These are phyloP conservation scores for Fusarium musae DNA, from an alignment of 2,329 filamentous ascomycete genomes.

Conservation along the genomic window DNA sequence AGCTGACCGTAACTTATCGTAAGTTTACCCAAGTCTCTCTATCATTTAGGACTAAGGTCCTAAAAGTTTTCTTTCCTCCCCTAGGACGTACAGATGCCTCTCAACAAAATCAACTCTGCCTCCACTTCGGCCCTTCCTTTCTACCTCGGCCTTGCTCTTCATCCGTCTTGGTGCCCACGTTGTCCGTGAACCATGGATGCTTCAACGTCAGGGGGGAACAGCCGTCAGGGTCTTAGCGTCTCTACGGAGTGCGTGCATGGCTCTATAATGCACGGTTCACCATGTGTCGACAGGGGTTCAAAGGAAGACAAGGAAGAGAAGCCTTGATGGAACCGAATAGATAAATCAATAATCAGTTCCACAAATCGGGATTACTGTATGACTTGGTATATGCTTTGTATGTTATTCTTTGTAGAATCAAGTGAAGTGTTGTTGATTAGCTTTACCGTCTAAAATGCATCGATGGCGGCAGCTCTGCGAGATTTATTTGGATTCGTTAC, in stretches of 20 bases:
- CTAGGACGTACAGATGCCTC: background rate
- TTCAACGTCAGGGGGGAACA: slow-evolving; percentile 34
- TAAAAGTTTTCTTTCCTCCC: too few relatives aligned
- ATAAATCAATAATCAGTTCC: slow-evolving; percentile 1
- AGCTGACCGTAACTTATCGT: too few relatives aligned
- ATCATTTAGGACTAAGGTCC: too few relatives aligned
- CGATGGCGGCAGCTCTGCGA: background rate
- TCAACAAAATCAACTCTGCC: background rate
- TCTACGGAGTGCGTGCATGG: slow-evolving; percentile 8
- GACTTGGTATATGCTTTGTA: background rate
- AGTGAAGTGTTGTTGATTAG: background rate
- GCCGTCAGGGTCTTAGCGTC: background rate
- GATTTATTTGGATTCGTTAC: background rate
- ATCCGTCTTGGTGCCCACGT: slow-evolving; percentile 17
- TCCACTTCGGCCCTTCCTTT: slow-evolving; percentile 26
- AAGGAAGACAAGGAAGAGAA: slow-evolving; percentile 12
- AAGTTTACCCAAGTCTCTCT: too few relatives aligned
- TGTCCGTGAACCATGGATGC: slow-evolving; percentile 13
- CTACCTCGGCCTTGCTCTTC: slow-evolving; percentile 3
- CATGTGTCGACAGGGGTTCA: slow-evolving; percentile 13
- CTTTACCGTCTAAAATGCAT: background rate
- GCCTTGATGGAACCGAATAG: background rate
- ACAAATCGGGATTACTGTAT: slow-evolving; percentile 13
- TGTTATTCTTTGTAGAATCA: background rate
- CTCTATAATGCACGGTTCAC: slow-evolving; percentile 26